A percentile compares a stretch with the other conserved stretches of the same genome.
Evolutionary conservation across 2,329 filamentous ascomycete species (phyloP).

Genomic region (Stylonectria norvegica): DNA sequence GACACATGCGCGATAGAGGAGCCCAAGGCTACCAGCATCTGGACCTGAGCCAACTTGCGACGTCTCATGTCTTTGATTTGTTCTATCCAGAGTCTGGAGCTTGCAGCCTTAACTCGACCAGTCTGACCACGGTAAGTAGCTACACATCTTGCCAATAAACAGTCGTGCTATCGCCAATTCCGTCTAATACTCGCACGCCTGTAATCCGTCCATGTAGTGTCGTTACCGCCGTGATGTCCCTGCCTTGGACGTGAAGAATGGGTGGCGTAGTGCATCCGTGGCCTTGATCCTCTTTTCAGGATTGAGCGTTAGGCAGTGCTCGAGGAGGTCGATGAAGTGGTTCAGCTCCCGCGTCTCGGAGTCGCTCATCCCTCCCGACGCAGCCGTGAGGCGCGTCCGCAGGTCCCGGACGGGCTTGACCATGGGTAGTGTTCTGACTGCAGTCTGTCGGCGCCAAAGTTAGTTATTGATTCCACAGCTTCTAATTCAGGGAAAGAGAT

Average conservation of each 20-base stretch:
- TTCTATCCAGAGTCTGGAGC: neutral
- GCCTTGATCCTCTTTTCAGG: conserved; percentile 90
- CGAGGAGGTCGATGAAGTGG: conserved; percentile 81
- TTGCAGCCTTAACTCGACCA: no score
- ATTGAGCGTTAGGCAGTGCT: conserved; percentile 84
- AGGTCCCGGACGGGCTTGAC: conserved; percentile 78
- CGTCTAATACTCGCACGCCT: neutral
- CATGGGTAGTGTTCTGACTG: conserved; percentile 63
- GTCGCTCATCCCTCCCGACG: conserved; percentile 69
- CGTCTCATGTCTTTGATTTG: neutral
- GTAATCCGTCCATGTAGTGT: neutral
- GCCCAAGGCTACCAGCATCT: no score
- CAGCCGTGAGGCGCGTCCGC: conserved; percentile 72
- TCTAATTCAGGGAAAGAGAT: conserved; percentile 14
- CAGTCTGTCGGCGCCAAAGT: conserved; percentile 49
- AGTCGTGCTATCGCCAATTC: neutral
- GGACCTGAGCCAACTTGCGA: no score
- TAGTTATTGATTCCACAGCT: conserved; percentile 15
- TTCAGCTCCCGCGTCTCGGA: conserved; percentile 73
- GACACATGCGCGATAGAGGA: no score
- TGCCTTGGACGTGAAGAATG: conserved; percentile 63
- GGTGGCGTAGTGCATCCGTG: conserved; percentile 80
- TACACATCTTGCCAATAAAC: neutral
- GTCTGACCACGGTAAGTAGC: no score
- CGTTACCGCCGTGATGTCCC: conserved; percentile 24